Conservation (phyloP, 2,329 filamentous ascomycete species). For the Microsporum audouinii region DNA sequence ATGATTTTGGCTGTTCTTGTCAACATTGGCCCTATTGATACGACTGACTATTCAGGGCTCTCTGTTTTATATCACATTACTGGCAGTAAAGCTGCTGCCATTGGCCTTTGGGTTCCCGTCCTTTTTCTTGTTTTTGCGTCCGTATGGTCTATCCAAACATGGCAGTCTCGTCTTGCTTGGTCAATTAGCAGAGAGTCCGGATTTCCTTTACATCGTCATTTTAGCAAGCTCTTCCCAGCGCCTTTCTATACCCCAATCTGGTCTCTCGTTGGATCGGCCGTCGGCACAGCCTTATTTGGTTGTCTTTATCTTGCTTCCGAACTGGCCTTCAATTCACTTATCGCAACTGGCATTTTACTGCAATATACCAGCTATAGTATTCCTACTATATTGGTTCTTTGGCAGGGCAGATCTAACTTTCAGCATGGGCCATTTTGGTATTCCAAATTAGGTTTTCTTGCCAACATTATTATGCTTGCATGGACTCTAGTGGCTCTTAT, state of each 20-base stretch:
- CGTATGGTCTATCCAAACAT: slow-evolving; percentile 4
- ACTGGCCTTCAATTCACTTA: slow-evolving; percentile 1
- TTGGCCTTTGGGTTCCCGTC: not conserved
- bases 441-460: not conserved
- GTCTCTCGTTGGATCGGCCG: not conserved
- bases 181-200: not conserved
- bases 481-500: not conserved
- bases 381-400: not conserved
- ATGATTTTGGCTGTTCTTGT: not conserved
- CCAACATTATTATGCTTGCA: not conserved
- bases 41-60: not conserved
- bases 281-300: not conserved
- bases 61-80: not conserved
- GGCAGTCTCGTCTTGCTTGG: slow-evolving; percentile 3
- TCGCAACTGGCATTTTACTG: not conserved
- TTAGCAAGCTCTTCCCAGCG: not conserved
- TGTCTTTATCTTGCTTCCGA: not conserved
- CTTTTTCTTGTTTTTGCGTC: slow-evolving; percentile 2
- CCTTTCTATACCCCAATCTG: slow-evolving; percentile 3
- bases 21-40: not conserved
- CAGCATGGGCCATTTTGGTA: slow-evolving; percentile 3
- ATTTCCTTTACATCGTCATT: slow-evolving; percentile 3
- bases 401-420: not conserved
- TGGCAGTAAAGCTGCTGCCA: not conserved
- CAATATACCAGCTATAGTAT: slow-evolving; percentile 4